phyloP scores from a whole-genome alignment of 1,284 basidiomycete species.

The Puccinia polysora region DNA sequence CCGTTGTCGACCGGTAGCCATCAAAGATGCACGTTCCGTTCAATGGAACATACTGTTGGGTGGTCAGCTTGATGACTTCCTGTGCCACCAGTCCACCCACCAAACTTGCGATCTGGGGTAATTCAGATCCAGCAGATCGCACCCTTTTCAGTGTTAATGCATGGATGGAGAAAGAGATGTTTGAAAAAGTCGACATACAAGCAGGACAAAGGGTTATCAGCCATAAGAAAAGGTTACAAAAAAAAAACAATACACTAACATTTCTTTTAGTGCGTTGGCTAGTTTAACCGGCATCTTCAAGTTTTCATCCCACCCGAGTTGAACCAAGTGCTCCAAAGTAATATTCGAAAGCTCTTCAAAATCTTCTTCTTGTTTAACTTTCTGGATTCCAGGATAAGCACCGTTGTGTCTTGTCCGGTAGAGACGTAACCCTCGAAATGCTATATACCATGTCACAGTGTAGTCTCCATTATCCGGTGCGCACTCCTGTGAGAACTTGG shows the following conservation, averaged over 20 bases:
- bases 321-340: not conserved
- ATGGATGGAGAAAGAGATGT: too few species aligned
- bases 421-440: not conserved
- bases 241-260: not conserved
- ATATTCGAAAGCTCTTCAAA: not conserved
- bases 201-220: not conserved
- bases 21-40: conserved; percentile 81
- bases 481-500: conserved; percentile 45
- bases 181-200: too few species aligned
- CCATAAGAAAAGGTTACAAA: not conserved
- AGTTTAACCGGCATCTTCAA: conserved; percentile 32
- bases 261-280: conserved; percentile 43
- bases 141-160: conserved; percentile 41
- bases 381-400: not conserved
- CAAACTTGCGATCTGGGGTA: conserved; percentile 88
- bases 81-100: conserved; percentile 93
- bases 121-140: conserved; percentile 69
- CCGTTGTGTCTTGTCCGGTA: conserved; percentile 4
- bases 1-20: conserved; percentile 61
- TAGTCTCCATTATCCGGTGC: conserved; percentile 47
- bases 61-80: conserved; percentile 95
- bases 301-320: conserved; percentile 26
- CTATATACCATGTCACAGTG: not conserved
- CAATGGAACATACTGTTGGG: conserved; percentile 88
- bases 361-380: conserved; percentile 14